These are phyloP conservation scores for Coniochaeta sp. DNA, from an alignment of 2,329 filamentous ascomycete species.

Conservation along the genomic window DNA sequence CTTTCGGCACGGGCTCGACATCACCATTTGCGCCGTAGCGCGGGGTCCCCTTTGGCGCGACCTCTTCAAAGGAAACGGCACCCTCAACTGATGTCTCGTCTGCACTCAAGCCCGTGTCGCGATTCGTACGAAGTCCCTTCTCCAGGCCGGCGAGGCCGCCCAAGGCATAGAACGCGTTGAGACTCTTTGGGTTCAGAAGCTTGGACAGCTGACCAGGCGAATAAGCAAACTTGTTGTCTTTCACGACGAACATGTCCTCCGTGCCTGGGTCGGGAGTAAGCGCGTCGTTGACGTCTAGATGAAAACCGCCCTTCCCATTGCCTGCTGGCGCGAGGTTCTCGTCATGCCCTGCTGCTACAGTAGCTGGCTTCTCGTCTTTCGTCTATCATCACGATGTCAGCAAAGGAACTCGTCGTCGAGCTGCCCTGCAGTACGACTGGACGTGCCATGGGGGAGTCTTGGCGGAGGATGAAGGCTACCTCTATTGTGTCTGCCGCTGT, in stretches of 20 bases:
- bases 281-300: constrained; percentile 39
- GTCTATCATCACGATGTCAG: background rate
- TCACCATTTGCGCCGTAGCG: constrained; percentile 24
- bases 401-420: background rate
- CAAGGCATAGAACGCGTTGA: constrained; percentile 66
- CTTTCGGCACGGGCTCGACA: constrained; percentile 18
- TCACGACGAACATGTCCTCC: constrained; percentile 60
- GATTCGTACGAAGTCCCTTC: constrained; percentile 62
- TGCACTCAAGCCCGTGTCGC: constrained; percentile 56
- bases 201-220: constrained; percentile 68
- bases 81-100: constrained; percentile 61
- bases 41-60: constrained; percentile 26
- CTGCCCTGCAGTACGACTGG: background rate
- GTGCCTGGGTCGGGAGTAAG: constrained; percentile 63
- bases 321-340: background rate
- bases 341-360: background rate
- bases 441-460: background rate
- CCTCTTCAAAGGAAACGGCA: constrained; percentile 63
- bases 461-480: background rate
- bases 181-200: constrained; percentile 71
- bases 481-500: background rate
- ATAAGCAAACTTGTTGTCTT: constrained; percentile 65
- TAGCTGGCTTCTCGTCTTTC: background rate
- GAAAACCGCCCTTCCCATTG: background rate
- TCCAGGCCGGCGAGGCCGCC: constrained; percentile 67